These are phyloP conservation scores for Ploettnerulaceae sp. DNA, from an alignment of 2,329 filamentous ascomycete genomes.

Conservation along the genomic window DNA sequence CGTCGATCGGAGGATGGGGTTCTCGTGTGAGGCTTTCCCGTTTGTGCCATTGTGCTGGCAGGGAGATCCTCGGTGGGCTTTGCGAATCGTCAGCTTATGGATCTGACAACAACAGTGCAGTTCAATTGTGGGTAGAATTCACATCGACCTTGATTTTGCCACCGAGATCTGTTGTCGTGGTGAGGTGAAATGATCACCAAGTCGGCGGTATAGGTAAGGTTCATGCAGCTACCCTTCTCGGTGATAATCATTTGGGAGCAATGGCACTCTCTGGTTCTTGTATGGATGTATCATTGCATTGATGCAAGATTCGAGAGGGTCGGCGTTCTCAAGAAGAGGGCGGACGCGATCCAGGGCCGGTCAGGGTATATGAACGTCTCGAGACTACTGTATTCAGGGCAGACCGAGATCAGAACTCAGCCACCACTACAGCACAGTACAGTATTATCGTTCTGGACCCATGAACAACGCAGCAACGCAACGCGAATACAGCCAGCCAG, in stretches of 20 bases:
- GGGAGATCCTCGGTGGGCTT: constrained; percentile 19
- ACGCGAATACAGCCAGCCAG: constrained; percentile 5
- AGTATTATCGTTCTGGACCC: constrained; percentile 5
- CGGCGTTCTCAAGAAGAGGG: constrained; percentile 14
- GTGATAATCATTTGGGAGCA: constrained; percentile 18
- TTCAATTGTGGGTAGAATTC: constrained; percentile 3
- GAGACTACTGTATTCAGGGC: constrained; percentile 7
- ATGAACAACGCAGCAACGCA: constrained; percentile 15
- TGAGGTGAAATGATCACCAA: constrained; percentile 18
- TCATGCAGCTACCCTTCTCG: constrained; percentile 27
- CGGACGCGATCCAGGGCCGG: constrained; percentile 23
- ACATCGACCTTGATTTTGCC: constrained; percentile 13
- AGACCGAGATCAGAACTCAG: constrained; percentile 11
- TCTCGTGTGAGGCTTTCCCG: constrained; percentile 25
- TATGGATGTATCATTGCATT: constrained; percentile 30
- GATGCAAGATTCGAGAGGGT: constrained; percentile 6
- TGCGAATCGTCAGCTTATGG: constrained; percentile 21
- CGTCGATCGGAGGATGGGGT: constrained; percentile 30
- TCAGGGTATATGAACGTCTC: constrained; percentile 13
- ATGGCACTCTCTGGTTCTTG: constrained; percentile 27
- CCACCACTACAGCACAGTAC: no score
- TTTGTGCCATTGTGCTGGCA: constrained; percentile 29
- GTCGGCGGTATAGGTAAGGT: constrained; percentile 17
- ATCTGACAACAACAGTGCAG: constrained; percentile 7
- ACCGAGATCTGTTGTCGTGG: constrained; percentile 4